phyloP scores from a whole-genome alignment of 2,329 filamentous ascomycete species.

The Rhinocladiella mackenziei region DNA sequence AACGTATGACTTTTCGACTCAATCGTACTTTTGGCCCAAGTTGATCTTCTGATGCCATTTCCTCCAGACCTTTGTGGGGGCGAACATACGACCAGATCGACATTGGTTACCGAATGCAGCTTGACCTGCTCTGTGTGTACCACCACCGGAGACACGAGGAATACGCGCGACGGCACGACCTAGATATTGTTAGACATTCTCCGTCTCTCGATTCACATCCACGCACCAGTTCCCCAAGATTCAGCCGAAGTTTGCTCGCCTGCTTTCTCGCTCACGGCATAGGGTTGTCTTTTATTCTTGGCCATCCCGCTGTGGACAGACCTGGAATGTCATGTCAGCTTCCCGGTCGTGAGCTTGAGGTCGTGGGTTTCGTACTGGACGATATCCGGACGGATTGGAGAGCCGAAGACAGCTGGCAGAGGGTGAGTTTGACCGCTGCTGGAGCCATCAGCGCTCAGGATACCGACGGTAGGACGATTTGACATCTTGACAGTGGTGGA shows the following conservation, averaged over 20 bases:
- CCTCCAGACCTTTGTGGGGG: conserved; percentile 99
- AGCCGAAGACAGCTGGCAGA: conserved; percentile 93
- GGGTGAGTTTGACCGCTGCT: conserved; percentile 83
- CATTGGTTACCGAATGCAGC: conserved; percentile 99
- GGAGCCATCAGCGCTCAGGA: conserved; percentile 94
- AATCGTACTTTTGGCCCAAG: conserved; percentile 84
- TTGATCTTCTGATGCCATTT: conserved; percentile 99
- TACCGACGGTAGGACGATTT: conserved; percentile 94
- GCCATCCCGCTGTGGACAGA: conserved; percentile 95
- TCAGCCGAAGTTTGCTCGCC: conserved; percentile 99
- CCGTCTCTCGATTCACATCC: conserved; percentile 22
- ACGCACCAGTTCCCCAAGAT: conserved; percentile 98
- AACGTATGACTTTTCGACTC: background rate
- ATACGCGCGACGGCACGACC: conserved; percentile 99
- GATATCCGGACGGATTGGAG: conserved; percentile 97
- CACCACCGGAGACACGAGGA: conserved; percentile 99
- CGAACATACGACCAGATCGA: conserved; percentile 99
- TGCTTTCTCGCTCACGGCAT: conserved; percentile 99
- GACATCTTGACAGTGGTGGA: conserved; percentile 57
- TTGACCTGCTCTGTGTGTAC: conserved; percentile 99
- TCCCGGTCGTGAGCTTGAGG: conserved; percentile 1
- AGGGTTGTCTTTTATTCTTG: conserved; percentile 99
- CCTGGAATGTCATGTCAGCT: conserved; percentile 44
- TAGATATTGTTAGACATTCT: conserved; percentile 38
- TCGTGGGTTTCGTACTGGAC: conserved; percentile 69